Percentiles rank a stretch among this genome's conserved stretches.
Conservation (phyloP, 805 yeast genomes). For the Candida oleophila region DNA sequence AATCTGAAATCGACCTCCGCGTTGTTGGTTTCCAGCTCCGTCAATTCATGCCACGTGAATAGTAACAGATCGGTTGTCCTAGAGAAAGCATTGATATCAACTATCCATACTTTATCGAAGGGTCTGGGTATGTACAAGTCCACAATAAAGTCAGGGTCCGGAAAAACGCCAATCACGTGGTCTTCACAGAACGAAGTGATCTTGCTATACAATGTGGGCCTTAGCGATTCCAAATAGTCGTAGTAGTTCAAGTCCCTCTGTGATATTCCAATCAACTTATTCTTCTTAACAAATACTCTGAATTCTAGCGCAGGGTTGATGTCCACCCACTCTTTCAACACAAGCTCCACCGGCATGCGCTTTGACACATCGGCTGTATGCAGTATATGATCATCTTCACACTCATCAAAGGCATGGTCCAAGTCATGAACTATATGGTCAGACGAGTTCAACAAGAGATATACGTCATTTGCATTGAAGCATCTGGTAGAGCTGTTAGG, state of each 20-base stretch:
- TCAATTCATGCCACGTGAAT: slow-evolving; percentile 82
- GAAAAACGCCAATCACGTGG: slow-evolving; percentile 23
- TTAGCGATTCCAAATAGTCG: slow-evolving; percentile 57
- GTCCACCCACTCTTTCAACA: slow-evolving; percentile 78
- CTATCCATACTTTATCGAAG: slow-evolving; percentile 57
- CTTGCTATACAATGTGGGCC: slow-evolving; percentile 44
- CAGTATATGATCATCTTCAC: slow-evolving; percentile 13
- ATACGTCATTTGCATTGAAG: slow-evolving; percentile 67
- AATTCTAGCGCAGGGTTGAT: slow-evolving; percentile 91
- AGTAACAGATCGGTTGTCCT: slow-evolving; percentile 75
- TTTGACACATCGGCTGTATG: slow-evolving; percentile 12
- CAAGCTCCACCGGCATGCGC: slow-evolving; percentile 54
- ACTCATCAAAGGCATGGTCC: slow-evolving; percentile 63
- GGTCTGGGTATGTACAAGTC: slow-evolving; percentile 86
- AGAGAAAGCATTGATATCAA: slow-evolving; percentile 86
- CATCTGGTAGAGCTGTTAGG: slow-evolving; percentile 77
- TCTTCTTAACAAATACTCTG: slow-evolving; percentile 72
- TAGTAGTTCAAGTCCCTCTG: slow-evolving; percentile 89
- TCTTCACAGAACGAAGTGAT: slow-evolving; percentile 58
- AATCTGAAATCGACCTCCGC: slow-evolving; percentile 56
- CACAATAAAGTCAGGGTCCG: slow-evolving; percentile 50
- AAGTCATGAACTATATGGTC: slow-evolving; percentile 87
- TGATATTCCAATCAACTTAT: slow-evolving; percentile 65
- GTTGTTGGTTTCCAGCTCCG: slow-evolving; percentile 19
- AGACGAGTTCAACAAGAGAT: slow-evolving; percentile 78